Conservation (phyloP, 306 rosid species). For the Cyclanthera cordifolia region DNA sequence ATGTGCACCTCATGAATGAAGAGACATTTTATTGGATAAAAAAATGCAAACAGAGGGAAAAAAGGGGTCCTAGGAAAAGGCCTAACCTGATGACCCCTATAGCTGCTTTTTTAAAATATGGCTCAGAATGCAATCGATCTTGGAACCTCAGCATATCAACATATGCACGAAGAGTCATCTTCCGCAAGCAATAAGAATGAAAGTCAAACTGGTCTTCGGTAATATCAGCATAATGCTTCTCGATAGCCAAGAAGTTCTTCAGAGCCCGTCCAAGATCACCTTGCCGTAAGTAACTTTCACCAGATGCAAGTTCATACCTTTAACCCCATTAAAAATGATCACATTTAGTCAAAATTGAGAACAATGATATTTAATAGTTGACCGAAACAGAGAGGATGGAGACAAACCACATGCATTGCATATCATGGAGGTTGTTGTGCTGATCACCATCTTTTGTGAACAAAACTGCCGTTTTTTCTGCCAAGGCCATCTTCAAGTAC, state of each 20-base stretch:
- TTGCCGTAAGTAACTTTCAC: slow-evolving; percentile 92
- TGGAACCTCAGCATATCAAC: slow-evolving; percentile 97
- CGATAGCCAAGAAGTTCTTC: slow-evolving; percentile 82
- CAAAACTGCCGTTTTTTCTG: slow-evolving; percentile 91
- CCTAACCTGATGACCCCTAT: slow-evolving; percentile 84
- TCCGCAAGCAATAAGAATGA: slow-evolving; percentile 95
- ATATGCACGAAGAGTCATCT: slow-evolving; percentile 92
- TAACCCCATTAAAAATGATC: background rate
- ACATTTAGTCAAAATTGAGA: background rate
- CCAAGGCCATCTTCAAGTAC: slow-evolving; percentile 59
- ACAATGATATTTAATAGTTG: background rate
- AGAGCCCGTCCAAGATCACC: slow-evolving; percentile 82
- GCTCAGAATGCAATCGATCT: slow-evolving; percentile 86
- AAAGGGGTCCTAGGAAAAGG: slow-evolving; percentile 11
- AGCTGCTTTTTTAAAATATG: slow-evolving; percentile 93
- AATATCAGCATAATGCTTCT: slow-evolving; percentile 94
- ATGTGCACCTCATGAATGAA: too few relatives aligned
- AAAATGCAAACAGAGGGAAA: background rate
- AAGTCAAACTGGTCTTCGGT: slow-evolving; percentile 98
- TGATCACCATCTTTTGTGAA: slow-evolving; percentile 99
- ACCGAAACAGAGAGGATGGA: slow-evolving; percentile 8
- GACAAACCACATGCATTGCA: slow-evolving; percentile 99
- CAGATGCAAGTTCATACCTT: slow-evolving; percentile 97
- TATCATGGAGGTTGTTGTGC: slow-evolving; percentile 95
- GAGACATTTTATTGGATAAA: background rate